Evolutionary conservation across 768 basidiomycete genomes (phyloP).

Genomic region (Collybia nuda): DNA sequence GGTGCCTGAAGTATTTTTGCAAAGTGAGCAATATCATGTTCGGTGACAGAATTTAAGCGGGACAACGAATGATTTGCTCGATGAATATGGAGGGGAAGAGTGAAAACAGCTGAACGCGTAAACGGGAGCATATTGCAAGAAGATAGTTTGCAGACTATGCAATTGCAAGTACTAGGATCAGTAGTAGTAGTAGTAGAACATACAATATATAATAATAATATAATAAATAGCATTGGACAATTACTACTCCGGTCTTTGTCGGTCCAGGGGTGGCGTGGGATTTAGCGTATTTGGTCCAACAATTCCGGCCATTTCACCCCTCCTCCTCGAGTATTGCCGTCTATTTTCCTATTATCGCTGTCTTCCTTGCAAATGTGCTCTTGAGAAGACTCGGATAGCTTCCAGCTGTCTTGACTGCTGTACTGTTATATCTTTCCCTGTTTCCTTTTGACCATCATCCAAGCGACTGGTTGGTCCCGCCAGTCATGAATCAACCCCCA

Average conservation of each 20-base stretch:
- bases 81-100: slow-evolving; percentile 9
- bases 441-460: neutral
- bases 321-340: slow-evolving; percentile 5
- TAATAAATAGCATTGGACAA: neutral
- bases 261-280: slow-evolving; percentile 18
- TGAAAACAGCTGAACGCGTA: slow-evolving; percentile 19
- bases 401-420: neutral
- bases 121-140: slow-evolving; percentile 8
- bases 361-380: neutral
- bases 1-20: slow-evolving; percentile 61
- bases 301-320: slow-evolving; percentile 4
- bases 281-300: neutral
- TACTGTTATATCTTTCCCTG: slow-evolving; percentile 5
- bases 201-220: too few relatives aligned
- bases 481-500: slow-evolving; percentile 21
- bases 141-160: neutral
- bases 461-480: neutral
- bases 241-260: neutral
- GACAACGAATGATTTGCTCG: slow-evolving; percentile 20
- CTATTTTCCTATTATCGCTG: neutral
- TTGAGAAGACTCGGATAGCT: neutral
- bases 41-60: slow-evolving; percentile 48
- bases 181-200: too few relatives aligned
- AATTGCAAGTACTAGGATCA: neutral
- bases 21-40: slow-evolving; percentile 67